Conservation (phyloP, 139 green algal genomes). For the Chlorella sp. region DNA sequence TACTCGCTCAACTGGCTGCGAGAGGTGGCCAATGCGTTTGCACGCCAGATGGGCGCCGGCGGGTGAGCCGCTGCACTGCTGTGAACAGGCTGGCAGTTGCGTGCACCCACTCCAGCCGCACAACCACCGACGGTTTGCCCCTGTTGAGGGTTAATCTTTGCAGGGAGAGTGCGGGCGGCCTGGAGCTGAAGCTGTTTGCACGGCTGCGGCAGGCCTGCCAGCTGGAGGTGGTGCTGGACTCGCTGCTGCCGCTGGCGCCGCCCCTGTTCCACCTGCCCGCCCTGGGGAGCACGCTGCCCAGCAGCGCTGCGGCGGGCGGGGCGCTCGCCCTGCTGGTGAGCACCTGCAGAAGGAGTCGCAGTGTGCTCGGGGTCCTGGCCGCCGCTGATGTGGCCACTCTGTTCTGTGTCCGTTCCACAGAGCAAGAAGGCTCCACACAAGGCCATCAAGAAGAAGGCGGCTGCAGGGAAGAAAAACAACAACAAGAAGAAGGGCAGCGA, state of each 20-base stretch:
- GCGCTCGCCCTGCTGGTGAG: too few species aligned
- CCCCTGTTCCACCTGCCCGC: constrained; percentile 11
- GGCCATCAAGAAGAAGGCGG: background rate
- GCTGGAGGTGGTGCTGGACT: constrained; percentile 30
- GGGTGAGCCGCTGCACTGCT: constrained; percentile 5
- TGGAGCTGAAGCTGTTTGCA: constrained; percentile 23
- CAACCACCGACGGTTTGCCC: too few species aligned
- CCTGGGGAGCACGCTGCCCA: constrained; percentile 13
- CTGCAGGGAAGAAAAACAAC: constrained; percentile 2
- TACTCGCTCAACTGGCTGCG: constrained; percentile 36
- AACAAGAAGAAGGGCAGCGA: constrained; percentile 14
- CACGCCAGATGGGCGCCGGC: background rate
- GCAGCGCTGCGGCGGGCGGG: background rate
- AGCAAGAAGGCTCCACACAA: constrained; percentile 14
- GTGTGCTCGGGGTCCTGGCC: background rate
- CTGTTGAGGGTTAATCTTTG: too few species aligned
- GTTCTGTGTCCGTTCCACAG: background rate
- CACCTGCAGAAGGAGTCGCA: background rate
- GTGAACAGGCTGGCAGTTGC: too few species aligned
- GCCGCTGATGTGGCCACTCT: background rate
- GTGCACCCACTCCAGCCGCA: too few species aligned
- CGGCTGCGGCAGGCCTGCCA: constrained; percentile 20
- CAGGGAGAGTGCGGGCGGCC: background rate
- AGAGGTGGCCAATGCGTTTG: constrained; percentile 39
- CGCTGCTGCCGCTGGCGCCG: constrained; percentile 17